Base-by-base conservation (phyloP, 805 yeast genomes). In the Blastobotrys parvus region DNA sequence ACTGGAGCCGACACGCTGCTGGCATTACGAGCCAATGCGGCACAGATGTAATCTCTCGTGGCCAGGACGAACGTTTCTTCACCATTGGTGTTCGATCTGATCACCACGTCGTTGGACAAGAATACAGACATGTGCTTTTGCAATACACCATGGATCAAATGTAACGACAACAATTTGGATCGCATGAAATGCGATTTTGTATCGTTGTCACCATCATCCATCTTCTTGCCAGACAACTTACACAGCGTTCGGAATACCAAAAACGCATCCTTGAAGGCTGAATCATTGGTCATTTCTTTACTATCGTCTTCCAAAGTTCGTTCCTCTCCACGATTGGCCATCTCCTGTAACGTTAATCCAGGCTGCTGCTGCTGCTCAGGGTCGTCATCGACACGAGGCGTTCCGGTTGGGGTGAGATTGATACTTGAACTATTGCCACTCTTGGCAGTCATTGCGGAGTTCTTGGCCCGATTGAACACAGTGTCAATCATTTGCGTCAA, bases 161-260 rank as follows among this genome's bases (percentile, higher is more conserved):
- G 95, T 52, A 92, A 70, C 1, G 97, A 85, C 27, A 94, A 69
- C 46, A 92, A 67, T 61, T 92, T 92, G 1, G 97, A 87, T 56
- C 98, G 77, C 51, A 92, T 87, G 1, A 90, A 82, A 57, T 90
- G 96, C 2, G 95, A 82, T 61, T 90, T 76, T 48, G 87, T 64
- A 27, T 78, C 75, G 30, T 80, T 83, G 33, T 78, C 72, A 17
- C 56, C 60, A 10, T 56, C 49, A 46, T 89, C 97, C 21, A 80
- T 73, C 62, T 92, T 92, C 38, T 85, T 83, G 11, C 35, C 17
- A 2, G 97, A 84, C 15, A 92, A 73, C 58, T 87, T 88, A 61
- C 96, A 85, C 92, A 92, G 83, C 1, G 97, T 90, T 59, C 99
- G 76, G 63, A 92, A 88, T 2, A 92, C 75, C 46, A 92, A 69